Conservation (phyloP, 371 early-diverging fungal species). For the Parasitella parasitica region DNA sequence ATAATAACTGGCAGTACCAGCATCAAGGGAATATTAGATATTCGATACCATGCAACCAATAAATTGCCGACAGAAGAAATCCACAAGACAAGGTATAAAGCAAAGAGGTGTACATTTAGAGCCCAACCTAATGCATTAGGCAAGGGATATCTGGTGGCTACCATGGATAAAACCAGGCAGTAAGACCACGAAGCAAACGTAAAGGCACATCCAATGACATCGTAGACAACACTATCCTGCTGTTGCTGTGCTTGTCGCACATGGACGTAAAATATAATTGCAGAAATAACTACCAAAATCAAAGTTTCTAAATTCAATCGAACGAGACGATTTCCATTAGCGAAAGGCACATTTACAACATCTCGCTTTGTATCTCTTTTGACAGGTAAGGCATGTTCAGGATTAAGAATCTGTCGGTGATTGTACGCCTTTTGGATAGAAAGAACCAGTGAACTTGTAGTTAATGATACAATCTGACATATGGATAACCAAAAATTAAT, state of each 20-base stretch:
- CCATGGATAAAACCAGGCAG: constrained; percentile 12
- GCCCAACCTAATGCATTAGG: constrained; percentile 27
- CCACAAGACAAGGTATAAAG: constrained; percentile 20
- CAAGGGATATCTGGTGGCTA: constrained; percentile 6
- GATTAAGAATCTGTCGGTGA: not conserved
- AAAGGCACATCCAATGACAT: not conserved
- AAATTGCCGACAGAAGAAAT: constrained; percentile 1
- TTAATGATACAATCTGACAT: not conserved
- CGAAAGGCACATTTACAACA: not conserved
- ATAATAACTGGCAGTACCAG: constrained; percentile 9
- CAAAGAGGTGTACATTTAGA: constrained; percentile 35
- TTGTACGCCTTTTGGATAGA: constrained; percentile 15
- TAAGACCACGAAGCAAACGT: constrained; percentile 19
- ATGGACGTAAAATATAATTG: not conserved
- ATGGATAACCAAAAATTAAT: not conserved
- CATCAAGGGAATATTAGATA: not conserved
- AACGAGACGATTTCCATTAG: constrained; percentile 4
- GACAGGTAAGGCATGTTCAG: not conserved
- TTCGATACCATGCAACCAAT: not conserved
- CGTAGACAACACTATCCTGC: not conserved
- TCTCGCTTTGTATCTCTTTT: constrained; percentile 2
- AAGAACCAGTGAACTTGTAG: constrained; percentile 10
- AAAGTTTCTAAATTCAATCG: constrained; percentile 9
- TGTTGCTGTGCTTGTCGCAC: not conserved
- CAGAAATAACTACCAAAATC: not conserved